Percentiles rank a stretch among this genome's conserved stretches.
Conservation (phyloP, 1,284 basidiomycete genomes). For the Rhodotorula sp. region DNA sequence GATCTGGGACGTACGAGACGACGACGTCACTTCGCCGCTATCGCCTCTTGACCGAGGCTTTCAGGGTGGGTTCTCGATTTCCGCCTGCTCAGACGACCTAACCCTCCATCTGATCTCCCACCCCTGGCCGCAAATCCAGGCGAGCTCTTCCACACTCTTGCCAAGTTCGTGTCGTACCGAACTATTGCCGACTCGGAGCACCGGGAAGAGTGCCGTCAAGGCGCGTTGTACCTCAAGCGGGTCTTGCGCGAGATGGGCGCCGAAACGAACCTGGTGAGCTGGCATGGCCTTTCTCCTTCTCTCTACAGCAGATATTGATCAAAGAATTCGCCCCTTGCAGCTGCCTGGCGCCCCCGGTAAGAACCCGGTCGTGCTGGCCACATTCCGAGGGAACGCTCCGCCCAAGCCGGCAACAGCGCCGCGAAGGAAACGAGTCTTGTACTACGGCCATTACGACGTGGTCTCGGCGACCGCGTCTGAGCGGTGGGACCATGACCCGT, state of each 20-base stretch:
- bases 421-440: constrained; percentile 64
- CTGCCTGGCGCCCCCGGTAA: constrained; percentile 46
- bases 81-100: too few relatives aligned
- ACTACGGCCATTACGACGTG: constrained; percentile 95
- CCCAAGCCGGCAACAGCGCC: constrained; percentile 22
- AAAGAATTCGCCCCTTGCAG: constrained; percentile 7
- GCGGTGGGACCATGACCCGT: constrained; percentile 84
- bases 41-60: constrained; percentile 12
- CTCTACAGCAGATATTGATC: neutral
- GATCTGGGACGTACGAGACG: constrained; percentile 32
- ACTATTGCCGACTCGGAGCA: constrained; percentile 71
- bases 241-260: constrained; percentile 82
- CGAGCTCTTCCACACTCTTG: constrained; percentile 62
- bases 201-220: constrained; percentile 85
- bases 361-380: constrained; percentile 82
- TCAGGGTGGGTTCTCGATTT: constrained; percentile 15
- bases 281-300: constrained; percentile 46
- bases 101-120: neutral
- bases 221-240: constrained; percentile 84
- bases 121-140: too few relatives aligned
- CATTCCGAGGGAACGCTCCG: constrained; percentile 62
- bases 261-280: constrained; percentile 60
- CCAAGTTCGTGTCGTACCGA: constrained; percentile 80
- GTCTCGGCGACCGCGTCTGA: constrained; percentile 66
- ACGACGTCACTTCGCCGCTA: neutral